A percentile compares a stretch with the other conserved stretches of the same genome.
These are phyloP conservation scores for Phlyctochytrium bullatum DNA, from an alignment of 192 early-diverging fungal species.

Conservation along the genomic window DNA sequence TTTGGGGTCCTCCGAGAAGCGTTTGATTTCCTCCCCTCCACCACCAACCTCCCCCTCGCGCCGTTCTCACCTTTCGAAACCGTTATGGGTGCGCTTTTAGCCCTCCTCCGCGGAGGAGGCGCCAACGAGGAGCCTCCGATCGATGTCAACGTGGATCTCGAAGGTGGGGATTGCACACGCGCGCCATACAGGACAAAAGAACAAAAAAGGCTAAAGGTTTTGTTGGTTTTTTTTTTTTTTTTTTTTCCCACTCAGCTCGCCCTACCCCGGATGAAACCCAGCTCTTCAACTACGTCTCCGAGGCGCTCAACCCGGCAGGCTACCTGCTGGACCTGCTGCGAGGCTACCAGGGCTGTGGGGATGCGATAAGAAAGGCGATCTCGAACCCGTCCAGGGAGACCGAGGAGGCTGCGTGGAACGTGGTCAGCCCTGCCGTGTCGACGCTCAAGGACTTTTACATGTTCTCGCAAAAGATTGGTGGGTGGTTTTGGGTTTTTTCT, in stretches of 20 bases:
- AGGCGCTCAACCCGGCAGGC: constrained; percentile 52
- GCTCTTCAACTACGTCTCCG: constrained; percentile 55
- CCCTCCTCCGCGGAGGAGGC: constrained; percentile 31
- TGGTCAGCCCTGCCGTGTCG: constrained; percentile 74
- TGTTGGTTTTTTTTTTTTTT: constrained; percentile 14
- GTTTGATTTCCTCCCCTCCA: neutral
- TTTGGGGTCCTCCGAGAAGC: no score
- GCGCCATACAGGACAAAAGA: neutral
- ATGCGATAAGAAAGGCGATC: constrained; percentile 83
- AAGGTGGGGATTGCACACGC: constrained; percentile 26
- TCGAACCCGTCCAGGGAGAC: constrained; percentile 75
- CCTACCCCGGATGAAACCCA: constrained; percentile 66
- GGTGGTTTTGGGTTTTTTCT: no score
- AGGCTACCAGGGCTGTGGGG: constrained; percentile 65
- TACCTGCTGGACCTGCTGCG: constrained; percentile 54
- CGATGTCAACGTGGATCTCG: constrained; percentile 40
- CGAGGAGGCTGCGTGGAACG: constrained; percentile 87
- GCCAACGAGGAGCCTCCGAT: constrained; percentile 31
- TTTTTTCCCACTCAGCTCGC: constrained; percentile 26
- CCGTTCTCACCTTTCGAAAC: neutral
- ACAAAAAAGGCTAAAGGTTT: neutral
- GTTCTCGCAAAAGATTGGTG: constrained; percentile 73
- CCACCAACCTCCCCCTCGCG: neutral
- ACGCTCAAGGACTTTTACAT: constrained; percentile 81
- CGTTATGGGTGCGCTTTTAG: constrained; percentile 40